A percentile compares a stretch with the other conserved stretches of the same genome.
phyloP scores from a whole-genome alignment of 345 rosid species.

The Acer campestre region DNA sequence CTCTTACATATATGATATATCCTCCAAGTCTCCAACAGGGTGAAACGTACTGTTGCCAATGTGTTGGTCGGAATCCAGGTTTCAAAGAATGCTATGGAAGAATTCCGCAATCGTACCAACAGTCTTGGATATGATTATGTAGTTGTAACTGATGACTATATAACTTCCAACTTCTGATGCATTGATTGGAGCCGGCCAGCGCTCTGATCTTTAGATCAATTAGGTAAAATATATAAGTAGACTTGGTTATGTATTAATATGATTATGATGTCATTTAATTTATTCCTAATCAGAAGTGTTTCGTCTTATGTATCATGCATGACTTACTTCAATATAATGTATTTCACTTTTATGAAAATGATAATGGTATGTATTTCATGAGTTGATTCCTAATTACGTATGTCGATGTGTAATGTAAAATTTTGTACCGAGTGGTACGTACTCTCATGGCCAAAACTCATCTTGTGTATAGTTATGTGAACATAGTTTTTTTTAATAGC shows the following conservation, averaged over 20 bases:
- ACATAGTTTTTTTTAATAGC: no score
- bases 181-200: no score
- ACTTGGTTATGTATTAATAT: background rate
- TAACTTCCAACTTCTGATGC: conserved; percentile 71
- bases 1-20: no score
- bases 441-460: no score
- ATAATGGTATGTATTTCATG: no score
- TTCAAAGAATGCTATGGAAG: conserved; percentile 52
- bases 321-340: background rate
- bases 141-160: conserved; percentile 62
- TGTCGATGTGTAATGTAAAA: background rate
- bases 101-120: conserved; percentile 52
- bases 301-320: no score
- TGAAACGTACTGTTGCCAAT: conserved; percentile 87
- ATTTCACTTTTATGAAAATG: background rate
- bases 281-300: background rate
- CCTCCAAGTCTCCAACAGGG: conserved; percentile 48
- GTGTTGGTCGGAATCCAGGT: conserved; percentile 90
- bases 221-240: background rate
- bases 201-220: background rate
- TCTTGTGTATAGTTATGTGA: no score
- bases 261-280: background rate
- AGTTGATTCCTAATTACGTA: background rate
- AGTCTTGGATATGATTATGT: conserved; percentile 72
- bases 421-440: no score